Evolutionary conservation across 306 rosid genomes (phyloP).

Genomic region (Prunus kanzakura): DNA sequence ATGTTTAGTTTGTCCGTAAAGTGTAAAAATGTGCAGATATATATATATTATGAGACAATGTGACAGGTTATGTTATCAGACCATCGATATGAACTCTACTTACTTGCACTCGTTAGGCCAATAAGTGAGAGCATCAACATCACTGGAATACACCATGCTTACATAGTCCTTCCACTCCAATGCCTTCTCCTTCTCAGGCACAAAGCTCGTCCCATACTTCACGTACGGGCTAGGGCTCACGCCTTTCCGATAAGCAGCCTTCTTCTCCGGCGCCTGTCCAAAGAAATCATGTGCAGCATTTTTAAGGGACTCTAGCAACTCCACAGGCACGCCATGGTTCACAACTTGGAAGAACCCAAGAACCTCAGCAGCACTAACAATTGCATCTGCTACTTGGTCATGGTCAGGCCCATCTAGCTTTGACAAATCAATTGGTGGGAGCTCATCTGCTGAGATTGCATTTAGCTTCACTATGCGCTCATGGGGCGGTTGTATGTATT

Average conservation of each 20-base stretch:
- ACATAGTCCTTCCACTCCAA: constrained; percentile 69
- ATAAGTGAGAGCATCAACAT: constrained; percentile 47
- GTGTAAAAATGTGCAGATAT: too few relatives aligned
- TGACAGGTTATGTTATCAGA: background rate
- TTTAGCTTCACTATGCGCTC: constrained; percentile 41
- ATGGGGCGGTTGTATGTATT: constrained; percentile 48
- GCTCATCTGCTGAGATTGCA: constrained; percentile 5
- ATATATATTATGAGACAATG: background rate
- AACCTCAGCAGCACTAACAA: constrained; percentile 44
- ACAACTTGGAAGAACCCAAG: constrained; percentile 66
- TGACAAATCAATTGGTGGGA: constrained; percentile 47
- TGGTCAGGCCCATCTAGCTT: constrained; percentile 47
- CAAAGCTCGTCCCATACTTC: constrained; percentile 62
- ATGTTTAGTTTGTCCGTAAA: background rate
- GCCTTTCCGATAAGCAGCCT: constrained; percentile 34
- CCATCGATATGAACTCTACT: background rate
- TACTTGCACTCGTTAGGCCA: constrained; percentile 67
- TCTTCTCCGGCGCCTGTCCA: constrained; percentile 34
- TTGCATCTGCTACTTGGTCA: constrained; percentile 37
- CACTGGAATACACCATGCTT: constrained; percentile 45
- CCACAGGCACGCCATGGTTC: constrained; percentile 54
- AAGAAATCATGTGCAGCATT: constrained; percentile 49
- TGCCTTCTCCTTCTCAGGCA: constrained; percentile 58
- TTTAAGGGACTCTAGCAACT: constrained; percentile 44
- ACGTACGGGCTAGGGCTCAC: constrained; percentile 38